Base-by-base conservation (phyloP, 2,329 filamentous ascomycete genomes). In the Neocatenulostroma microsporum region DNA sequence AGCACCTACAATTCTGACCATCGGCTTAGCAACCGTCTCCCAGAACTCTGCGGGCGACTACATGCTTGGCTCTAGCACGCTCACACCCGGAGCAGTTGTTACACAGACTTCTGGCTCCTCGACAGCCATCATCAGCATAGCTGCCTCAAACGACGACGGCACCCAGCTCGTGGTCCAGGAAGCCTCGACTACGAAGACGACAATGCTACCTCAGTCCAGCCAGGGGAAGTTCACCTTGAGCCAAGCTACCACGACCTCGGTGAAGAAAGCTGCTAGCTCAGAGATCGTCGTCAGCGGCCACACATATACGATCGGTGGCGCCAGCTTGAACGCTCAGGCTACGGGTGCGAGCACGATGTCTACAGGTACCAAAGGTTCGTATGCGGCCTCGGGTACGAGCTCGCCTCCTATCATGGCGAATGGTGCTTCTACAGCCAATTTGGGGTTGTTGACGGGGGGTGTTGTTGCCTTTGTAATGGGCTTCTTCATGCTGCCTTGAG, bases 31-130 rank as follows among this genome's bases (percentile, higher is more conserved):
- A 10, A 34, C 26, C 30, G 35, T 47, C 10, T 31, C 37, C 12
- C 36, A 29, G 21, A 36, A 44, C 32, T 40, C 44, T 8, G 36
- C 39, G n/a, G 44, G 44, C 13, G 32, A 35, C 26, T 47, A 35
- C 30, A 36, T 48, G 38, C 23, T 44, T 10, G 41, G 36, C 37
- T 30, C 30, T 27, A 14, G 21, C 5, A 46, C 46, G 3, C 31
- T 48, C 17, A 24, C 35, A 11, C 34, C 38, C 7, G 37, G 37
- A 27, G 21, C 25, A 12, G 14, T 33, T 7, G 32, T 46, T 12
- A 44, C 36, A 5, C 26, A 36, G 24, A 38, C 34, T 30, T 30
- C 35, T 14, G 36, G 17, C 28, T 17, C 30, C 13, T 15, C 37
- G 11, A 33, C 43, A 6, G 25, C 43, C 7, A 21, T 41, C 31